Conservation (phyloP, 768 basidiomycete species). For the Leccinum pellstonianum region DNA sequence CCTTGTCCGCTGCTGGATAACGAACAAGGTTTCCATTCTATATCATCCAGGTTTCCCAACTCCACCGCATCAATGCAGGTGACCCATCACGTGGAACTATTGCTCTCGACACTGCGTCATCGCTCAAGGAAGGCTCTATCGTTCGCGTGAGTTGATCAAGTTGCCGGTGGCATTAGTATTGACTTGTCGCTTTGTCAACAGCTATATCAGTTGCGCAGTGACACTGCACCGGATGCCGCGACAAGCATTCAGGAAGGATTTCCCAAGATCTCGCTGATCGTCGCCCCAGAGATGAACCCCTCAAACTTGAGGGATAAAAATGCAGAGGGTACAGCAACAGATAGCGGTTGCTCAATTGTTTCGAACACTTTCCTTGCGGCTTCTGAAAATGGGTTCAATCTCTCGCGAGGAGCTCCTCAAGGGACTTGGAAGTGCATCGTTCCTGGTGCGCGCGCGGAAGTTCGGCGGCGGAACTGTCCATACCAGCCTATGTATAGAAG, state of each 20-base stretch:
- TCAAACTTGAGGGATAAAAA: not conserved
- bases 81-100: constrained; percentile 70
- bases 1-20: not conserved
- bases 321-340: not conserved
- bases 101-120: constrained; percentile 52
- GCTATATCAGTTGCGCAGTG: constrained; percentile 43
- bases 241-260: constrained; percentile 6
- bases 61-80: constrained; percentile 64
- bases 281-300: constrained; percentile 21
- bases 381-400: constrained; percentile 54
- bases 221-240: constrained; percentile 2
- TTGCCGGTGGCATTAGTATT: not conserved
- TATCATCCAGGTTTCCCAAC: constrained; percentile 38
- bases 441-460: constrained; percentile 34
- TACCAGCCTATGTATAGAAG: too few relatives aligned
- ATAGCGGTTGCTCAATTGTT: constrained; percentile 1
- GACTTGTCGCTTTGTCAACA: constrained; percentile 18
- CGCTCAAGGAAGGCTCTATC: constrained; percentile 48
- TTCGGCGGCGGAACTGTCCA: constrained; percentile 16
- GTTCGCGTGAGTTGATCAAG: constrained; percentile 45
- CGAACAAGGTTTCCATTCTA: not conserved
- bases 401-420: constrained; percentile 33
- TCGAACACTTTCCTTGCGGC: constrained; percentile 41
- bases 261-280: constrained; percentile 24
- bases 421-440: constrained; percentile 43